These are phyloP conservation scores for Pseudocercospora musae DNA, from an alignment of 2,329 filamentous ascomycete species.

Conservation along the genomic window DNA sequence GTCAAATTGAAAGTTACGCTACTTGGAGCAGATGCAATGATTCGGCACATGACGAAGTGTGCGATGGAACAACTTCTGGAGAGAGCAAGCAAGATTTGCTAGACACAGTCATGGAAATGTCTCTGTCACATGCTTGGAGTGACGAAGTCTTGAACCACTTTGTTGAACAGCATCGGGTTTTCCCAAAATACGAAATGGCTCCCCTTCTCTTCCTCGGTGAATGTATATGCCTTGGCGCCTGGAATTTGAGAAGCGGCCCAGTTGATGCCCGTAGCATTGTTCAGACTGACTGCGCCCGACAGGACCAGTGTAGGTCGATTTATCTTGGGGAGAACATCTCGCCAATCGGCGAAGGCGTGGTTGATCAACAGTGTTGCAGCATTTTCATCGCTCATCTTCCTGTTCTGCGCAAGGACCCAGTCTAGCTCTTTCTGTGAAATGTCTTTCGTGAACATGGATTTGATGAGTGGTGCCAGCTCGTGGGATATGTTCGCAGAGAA, in stretches of 20 bases:
- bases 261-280: neutral
- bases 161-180: neutral
- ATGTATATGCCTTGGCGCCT: neutral
- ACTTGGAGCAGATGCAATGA: too few relatives aligned
- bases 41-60: too few relatives aligned
- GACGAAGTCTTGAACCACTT: neutral
- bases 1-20: too few relatives aligned
- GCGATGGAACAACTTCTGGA: too few relatives aligned
- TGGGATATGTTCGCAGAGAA: neutral
- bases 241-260: neutral
- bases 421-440: neutral
- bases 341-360: neutral
- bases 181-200: conserved; percentile 4
- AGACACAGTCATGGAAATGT: too few relatives aligned
- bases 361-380: neutral
- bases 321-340: neutral
- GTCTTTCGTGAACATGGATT: neutral
- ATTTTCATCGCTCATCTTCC: neutral
- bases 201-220: neutral
- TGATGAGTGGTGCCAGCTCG: neutral
- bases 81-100: too few relatives aligned
- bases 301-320: neutral
- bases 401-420: neutral
- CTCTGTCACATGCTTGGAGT: too few relatives aligned
- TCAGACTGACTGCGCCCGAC: neutral